phyloP scores from a whole-genome alignment of 106 monocot species.

The Acorus calamus region DNA sequence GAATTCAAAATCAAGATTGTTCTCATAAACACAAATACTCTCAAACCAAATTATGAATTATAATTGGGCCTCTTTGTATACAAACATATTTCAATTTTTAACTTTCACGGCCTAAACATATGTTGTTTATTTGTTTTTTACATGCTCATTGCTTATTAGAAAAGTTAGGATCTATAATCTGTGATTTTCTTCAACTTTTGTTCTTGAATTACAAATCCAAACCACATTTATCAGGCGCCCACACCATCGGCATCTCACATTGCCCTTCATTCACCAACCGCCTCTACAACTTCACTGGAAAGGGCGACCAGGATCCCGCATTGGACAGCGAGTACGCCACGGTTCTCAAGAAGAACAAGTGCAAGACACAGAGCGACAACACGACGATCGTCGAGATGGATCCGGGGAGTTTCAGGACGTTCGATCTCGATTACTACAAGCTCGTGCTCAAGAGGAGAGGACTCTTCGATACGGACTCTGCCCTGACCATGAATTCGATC shows the following conservation, averaged over 20 bases:
- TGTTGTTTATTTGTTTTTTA: no score
- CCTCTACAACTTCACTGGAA: constrained; percentile 65
- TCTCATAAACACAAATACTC: no score
- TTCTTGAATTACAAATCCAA: not conserved
- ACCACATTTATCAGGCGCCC: constrained; percentile 24
- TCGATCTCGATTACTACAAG: constrained; percentile 76
- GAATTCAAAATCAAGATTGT: constrained; percentile 28
- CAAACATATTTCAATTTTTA: no score
- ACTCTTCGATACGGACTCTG: constrained; percentile 67
- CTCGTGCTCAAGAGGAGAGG: constrained; percentile 55
- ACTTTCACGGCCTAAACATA: no score
- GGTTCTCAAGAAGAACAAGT: constrained; percentile 48
- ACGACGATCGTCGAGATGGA: constrained; percentile 62
- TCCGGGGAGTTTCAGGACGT: constrained; percentile 72
- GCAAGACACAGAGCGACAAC: constrained; percentile 35
- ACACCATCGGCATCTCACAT: constrained; percentile 56
- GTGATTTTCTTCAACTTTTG: not conserved
- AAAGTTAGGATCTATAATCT: not conserved
- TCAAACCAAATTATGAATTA: no score
- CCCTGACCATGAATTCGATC: constrained; percentile 35
- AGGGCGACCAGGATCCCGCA: constrained; percentile 60
- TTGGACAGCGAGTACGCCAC: constrained; percentile 41
- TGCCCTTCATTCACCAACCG: constrained; percentile 55
- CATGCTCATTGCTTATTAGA: not conserved
- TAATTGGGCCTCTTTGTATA: no score